phyloP scores from a whole-genome alignment of 371 early-diverging fungal genomes.

The Circinella umbellata region DNA sequence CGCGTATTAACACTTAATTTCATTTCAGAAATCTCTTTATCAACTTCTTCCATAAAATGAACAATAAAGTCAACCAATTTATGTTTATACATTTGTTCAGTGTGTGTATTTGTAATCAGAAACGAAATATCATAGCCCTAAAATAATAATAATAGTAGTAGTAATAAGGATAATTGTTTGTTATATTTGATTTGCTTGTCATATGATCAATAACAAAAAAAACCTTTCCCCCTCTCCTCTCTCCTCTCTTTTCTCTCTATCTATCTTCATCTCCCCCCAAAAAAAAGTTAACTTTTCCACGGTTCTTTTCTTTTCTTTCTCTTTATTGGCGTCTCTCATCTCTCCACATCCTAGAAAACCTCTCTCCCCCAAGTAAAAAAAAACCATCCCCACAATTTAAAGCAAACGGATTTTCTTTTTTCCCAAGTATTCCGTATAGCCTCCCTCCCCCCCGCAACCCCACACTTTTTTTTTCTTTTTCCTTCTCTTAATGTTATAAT shows the following conservation, averaged over 20 bases:
- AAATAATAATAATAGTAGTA: too few relatives aligned
- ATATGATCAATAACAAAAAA: background rate
- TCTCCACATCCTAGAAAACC: too few relatives aligned
- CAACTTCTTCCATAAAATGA: slow-evolving; percentile 98
- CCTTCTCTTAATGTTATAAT: background rate
- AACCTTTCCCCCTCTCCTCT: too few relatives aligned
- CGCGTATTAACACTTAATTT: slow-evolving; percentile 94
- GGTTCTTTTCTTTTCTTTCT: too few relatives aligned
- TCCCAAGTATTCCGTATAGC: background rate
- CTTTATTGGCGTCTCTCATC: too few relatives aligned
- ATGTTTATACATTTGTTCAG: slow-evolving; percentile 97
- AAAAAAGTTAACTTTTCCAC: too few relatives aligned
- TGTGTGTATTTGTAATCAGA: slow-evolving; percentile 94
- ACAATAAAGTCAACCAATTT: slow-evolving; percentile 98
- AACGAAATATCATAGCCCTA: slow-evolving; percentile 96
- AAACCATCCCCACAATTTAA: too few relatives aligned
- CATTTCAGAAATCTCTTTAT: slow-evolving; percentile 98
- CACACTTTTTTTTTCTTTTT: background rate
- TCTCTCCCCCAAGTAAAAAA: too few relatives aligned
- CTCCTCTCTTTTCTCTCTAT: too few relatives aligned
- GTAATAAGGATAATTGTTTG: background rate
- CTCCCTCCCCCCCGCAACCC: background rate
- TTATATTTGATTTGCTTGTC: background rate
- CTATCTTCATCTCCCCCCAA: too few relatives aligned
- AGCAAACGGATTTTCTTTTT: background rate